phyloP scores from a whole-genome alignment of 2,329 filamentous ascomycete genomes.

The Hypoxylon sp. region DNA sequence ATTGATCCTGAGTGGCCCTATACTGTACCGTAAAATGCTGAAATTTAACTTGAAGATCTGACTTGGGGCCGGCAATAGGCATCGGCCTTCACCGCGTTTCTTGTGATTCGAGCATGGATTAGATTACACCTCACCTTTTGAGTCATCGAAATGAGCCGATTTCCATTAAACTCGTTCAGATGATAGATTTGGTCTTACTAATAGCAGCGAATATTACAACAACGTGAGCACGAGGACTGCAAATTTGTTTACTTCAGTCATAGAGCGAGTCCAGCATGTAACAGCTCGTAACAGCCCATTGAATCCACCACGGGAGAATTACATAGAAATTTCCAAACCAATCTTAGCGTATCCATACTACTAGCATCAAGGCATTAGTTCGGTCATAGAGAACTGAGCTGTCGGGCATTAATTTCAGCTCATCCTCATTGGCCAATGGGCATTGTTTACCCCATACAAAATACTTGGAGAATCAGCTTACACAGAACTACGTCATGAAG shows the following conservation, averaged over 20 bases:
- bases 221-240: not conserved
- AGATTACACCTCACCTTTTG: constrained; percentile 15
- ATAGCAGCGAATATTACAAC: not conserved
- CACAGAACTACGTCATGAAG: constrained; percentile 24
- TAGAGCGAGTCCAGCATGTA: not conserved
- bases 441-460: constrained; percentile 1
- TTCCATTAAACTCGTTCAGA: not conserved
- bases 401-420: constrained; percentile 1
- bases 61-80: not conserved
- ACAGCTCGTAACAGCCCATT: not conserved
- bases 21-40: not conserved
- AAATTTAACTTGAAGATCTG: constrained; percentile 2
- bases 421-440: constrained; percentile 20
- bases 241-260: not conserved
- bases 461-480: not conserved
- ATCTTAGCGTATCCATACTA: not conserved
- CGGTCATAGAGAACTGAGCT: not conserved
- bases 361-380: not conserved
- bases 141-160: constrained; percentile 17
- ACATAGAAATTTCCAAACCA: constrained; percentile 9
- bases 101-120: constrained; percentile 15
- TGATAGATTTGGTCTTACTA: not conserved
- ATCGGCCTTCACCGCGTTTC: constrained; percentile 12
- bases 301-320: constrained; percentile 3
- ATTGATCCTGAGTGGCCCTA: constrained; percentile 27